Percentiles rank a stretch among this genome's conserved stretches.
Evolutionary conservation across 257 asterid genomes (phyloP).

Genomic region (Orobanche coerulescens): DNA sequence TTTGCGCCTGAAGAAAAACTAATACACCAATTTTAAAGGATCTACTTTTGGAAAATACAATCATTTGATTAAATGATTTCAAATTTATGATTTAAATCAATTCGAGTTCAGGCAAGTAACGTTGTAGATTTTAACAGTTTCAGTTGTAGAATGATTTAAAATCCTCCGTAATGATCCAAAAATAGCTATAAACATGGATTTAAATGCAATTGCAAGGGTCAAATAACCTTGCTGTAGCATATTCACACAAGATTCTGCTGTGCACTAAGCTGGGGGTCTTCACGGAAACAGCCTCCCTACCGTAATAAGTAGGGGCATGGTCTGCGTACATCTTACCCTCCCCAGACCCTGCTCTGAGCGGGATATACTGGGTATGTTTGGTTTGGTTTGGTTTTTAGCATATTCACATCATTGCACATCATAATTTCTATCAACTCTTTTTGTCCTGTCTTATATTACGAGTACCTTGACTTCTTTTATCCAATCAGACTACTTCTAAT

Average conservation of each 20-base stretch:
- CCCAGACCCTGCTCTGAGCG: too few species aligned
- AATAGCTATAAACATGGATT: not conserved
- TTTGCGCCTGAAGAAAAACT: slow-evolving; percentile 1
- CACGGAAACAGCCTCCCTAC: too few species aligned
- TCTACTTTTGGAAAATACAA: not conserved
- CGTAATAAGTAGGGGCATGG: too few species aligned
- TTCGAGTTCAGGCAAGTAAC: not conserved
- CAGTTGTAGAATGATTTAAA: slow-evolving; percentile 4
- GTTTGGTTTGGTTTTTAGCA: too few species aligned
- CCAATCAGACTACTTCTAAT: slow-evolving; percentile 1
- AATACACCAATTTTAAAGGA: not conserved
- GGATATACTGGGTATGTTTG: too few species aligned
- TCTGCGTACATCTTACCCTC: too few species aligned
- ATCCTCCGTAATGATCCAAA: slow-evolving; percentile 4
- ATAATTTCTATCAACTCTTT: slow-evolving; percentile 6
- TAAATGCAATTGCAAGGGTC: not conserved
- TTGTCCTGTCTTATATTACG: slow-evolving; percentile 6
- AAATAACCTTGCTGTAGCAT: not conserved
- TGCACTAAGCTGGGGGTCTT: too few species aligned
- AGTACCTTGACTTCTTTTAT: not conserved
- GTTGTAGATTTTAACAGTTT: not conserved
- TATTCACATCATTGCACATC: not conserved
- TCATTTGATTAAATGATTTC: slow-evolving; percentile 4
- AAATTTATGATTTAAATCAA: not conserved
- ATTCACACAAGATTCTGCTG: too few species aligned